These are phyloP conservation scores for Arachis hypogaea DNA, from an alignment of 306 rosid species.

Conservation along the genomic window DNA sequence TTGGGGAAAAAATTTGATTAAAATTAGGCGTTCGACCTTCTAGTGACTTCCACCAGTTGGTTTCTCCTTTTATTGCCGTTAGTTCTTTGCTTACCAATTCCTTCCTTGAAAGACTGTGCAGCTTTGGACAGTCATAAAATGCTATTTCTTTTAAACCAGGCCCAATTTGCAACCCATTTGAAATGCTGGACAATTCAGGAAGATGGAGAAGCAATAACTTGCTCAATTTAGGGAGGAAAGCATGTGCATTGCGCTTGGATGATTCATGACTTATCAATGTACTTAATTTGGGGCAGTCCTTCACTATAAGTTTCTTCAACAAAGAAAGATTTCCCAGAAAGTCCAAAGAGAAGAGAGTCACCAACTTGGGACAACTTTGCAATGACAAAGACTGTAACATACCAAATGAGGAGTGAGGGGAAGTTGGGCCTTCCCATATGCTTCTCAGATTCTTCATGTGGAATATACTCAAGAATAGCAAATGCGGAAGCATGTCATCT, in stretches of 20 bases:
- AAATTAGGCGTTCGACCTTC: background rate
- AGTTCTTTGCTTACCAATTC: background rate
- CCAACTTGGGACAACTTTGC: constrained; percentile 39
- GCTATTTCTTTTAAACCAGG: background rate
- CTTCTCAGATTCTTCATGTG: constrained; percentile 44
- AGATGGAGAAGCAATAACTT: constrained; percentile 6
- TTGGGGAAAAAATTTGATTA: background rate
- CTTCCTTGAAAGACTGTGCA: background rate
- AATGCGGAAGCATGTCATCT: background rate
- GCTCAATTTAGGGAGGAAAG: constrained; percentile 20
- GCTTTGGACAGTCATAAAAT: constrained; percentile 36
- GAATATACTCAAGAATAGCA: constrained; percentile 16
- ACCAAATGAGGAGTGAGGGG: background rate
- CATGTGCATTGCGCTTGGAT: accelerated
- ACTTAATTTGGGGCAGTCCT: constrained; percentile 37
- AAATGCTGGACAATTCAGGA: constrained; percentile 25
- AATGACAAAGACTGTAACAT: constrained; percentile 23
- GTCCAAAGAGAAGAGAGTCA: constrained; percentile 1
- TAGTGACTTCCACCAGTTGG: constrained; percentile 29
- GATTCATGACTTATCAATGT: background rate
- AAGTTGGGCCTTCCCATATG: constrained; percentile 16
- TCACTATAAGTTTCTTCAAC: constrained; percentile 17
- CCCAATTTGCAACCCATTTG: constrained; percentile 5
- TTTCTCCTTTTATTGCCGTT: constrained; percentile 26
- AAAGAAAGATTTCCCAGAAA: background rate